Evolutionary conservation across 1,284 basidiomycete genomes (phyloP), one percentile per base, ranked within the genome.

Genomic region (Wallemia hederae): DNA sequence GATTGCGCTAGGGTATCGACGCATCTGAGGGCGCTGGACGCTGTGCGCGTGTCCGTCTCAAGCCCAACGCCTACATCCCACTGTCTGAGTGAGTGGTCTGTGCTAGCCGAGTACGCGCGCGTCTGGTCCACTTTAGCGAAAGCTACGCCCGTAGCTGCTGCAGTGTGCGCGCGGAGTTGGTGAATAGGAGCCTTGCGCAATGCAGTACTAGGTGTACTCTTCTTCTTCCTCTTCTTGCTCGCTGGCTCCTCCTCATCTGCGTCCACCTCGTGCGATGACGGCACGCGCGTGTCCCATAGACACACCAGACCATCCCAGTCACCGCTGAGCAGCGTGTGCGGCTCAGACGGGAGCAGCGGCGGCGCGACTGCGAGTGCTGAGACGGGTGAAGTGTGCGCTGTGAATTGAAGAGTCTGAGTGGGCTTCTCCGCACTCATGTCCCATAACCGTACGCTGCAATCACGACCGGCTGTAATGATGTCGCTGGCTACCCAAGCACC

Each of bases 251-350:
- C 63, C 24, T 70, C 75, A 69, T 84, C 80, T 70, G 89, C 80
- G 31, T 74, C 66, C 0, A 82, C 72, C 2, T 72, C 70, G 63
- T 72, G 72, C 49, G 69, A 68, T 2, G 64, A 64, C 1, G 67
- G 24, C 33, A 24, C 5, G 59, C 26, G 11, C 94, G 15, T 28
- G 25, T 58, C 56, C 56, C 56, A 58, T 7, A 91, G 66, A 2
- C 87, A 84, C 60, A 94, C 76, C 22, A 83, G 72, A 2, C 77
- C 75, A 66, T 90, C 87, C 84, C 85, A 88, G 0, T 81, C 82
- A 0, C 81, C 76, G 0, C 83, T 83, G 27, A 89, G 72, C 24
- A 90, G 71, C 61, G 79, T 77, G 25, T 60, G 27, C 14, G 29
- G 31, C 19, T 31, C 55, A 1, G 74, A 72, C 1, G 80, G 81